Percentiles rank a stretch among this genome's conserved stretches.
Conservation (phyloP, 164 flowering plant genomes). For the Annona squamosa region DNA sequence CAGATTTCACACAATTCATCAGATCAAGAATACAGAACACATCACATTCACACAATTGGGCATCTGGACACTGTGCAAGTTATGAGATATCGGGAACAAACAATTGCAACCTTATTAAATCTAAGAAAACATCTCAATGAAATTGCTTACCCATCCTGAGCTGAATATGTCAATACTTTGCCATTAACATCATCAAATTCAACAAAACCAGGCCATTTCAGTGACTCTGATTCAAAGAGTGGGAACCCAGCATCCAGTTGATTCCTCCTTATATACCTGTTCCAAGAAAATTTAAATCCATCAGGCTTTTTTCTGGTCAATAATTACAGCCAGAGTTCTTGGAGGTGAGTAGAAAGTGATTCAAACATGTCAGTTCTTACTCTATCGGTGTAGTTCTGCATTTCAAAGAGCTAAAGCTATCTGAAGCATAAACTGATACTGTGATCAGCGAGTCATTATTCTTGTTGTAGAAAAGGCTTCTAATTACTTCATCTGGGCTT, state of each 20-base stretch:
- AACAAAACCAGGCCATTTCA: slow-evolving; percentile 34
- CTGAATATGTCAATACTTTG: slow-evolving; percentile 29
- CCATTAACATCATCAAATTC: slow-evolving; percentile 32
- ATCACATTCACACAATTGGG: background rate
- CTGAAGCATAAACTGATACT: slow-evolving; percentile 91
- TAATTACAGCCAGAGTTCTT: background rate
- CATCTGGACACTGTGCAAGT: background rate
- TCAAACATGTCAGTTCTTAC: slow-evolving; percentile 19
- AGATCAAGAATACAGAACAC: background rate
- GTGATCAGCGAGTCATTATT: slow-evolving; percentile 90
- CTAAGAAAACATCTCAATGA: background rate
- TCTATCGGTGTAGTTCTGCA: slow-evolving; percentile 89
- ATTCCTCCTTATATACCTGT: slow-evolving; percentile 14
- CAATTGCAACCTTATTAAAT: background rate
- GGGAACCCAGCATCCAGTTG: slow-evolving; percentile 23
- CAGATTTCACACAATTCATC: background rate
- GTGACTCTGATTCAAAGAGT: slow-evolving; percentile 26
- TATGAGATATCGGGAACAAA: background rate
- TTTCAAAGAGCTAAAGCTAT: slow-evolving; percentile 81
- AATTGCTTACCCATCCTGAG: slow-evolving; percentile 24
- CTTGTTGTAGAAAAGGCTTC: slow-evolving; percentile 84
- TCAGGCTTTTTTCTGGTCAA: background rate
- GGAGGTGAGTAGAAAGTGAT: background rate
- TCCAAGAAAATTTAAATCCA: background rate
- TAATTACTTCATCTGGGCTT: slow-evolving; percentile 73